phyloP scores from a whole-genome alignment of 2,329 filamentous ascomycete genomes.

The Botryotinia globosa region DNA sequence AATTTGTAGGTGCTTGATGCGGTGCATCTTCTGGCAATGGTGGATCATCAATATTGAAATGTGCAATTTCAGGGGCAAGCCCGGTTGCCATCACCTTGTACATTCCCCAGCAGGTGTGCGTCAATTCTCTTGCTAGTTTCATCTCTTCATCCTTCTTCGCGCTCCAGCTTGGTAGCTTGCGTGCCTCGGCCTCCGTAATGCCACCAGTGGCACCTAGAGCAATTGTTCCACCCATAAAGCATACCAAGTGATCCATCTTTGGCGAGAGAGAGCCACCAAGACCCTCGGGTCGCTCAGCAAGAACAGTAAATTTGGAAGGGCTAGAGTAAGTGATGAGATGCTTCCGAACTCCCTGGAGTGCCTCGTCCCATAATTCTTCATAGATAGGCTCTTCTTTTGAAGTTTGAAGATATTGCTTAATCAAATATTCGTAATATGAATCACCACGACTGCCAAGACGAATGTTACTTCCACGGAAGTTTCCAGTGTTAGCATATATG shows the following conservation, averaged over 20 bases:
- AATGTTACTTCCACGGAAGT: conserved; percentile 81
- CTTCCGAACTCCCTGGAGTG: conserved; percentile 81
- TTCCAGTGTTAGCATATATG: conserved; percentile 73
- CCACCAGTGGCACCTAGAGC: conserved; percentile 84
- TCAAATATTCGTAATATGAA: conserved; percentile 98
- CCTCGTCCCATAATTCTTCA: conserved; percentile 87
- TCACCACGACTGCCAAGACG: conserved; percentile 91
- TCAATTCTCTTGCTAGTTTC: conserved; percentile 80
- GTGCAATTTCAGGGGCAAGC: conserved; percentile 90
- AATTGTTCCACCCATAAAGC: conserved; percentile 96
- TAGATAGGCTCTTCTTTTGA: conserved; percentile 83
- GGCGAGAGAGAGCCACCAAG: conserved; percentile 64
- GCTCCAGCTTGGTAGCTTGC: conserved; percentile 69
- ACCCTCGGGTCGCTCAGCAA: conserved; percentile 80
- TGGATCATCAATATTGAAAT: conserved; percentile 74
- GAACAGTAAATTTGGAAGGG: conserved; percentile 76
- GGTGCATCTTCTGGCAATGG: conserved; percentile 59
- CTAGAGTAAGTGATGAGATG: conserved; percentile 88
- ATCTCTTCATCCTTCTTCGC: conserved; percentile 83
- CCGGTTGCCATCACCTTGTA: conserved; percentile 88
- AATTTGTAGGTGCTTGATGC: conserved; percentile 48
- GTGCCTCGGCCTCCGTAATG: conserved; percentile 69
- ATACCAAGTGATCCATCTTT: conserved; percentile 98
- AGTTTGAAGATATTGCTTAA: conserved; percentile 97
- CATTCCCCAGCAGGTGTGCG: conserved; percentile 97